Evolutionary conservation across 768 basidiomycete genomes (phyloP).

Genomic region (Leccinum obscurum): DNA sequence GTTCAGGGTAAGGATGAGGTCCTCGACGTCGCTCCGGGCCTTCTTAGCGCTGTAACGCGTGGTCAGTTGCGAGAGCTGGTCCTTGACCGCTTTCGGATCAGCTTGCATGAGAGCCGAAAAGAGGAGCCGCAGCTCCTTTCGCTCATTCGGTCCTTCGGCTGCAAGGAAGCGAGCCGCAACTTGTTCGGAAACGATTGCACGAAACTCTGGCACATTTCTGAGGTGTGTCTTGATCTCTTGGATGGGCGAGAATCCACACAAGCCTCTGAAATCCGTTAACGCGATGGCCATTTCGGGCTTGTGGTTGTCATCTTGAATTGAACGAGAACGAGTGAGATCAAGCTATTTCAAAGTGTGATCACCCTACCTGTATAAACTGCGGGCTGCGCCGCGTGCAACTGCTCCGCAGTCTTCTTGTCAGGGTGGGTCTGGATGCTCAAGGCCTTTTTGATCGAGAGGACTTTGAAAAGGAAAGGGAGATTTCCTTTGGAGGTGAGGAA

Average conservation of each 20-base stretch:
- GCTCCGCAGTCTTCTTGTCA: slow-evolving; percentile 78
- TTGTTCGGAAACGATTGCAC: slow-evolving; percentile 60
- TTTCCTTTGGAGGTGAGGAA: slow-evolving; percentile 63
- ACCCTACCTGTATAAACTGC: slow-evolving; percentile 87
- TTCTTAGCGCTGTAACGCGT: slow-evolving; percentile 55
- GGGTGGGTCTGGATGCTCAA: slow-evolving; percentile 93
- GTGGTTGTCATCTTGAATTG: slow-evolving; percentile 79
- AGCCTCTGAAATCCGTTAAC: slow-evolving; percentile 82
- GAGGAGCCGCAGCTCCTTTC: slow-evolving; percentile 63
- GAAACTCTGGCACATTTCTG: slow-evolving; percentile 70
- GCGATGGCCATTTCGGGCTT: slow-evolving; percentile 99
- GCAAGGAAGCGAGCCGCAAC: slow-evolving; percentile 54
- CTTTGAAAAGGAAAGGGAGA: slow-evolving; percentile 91
- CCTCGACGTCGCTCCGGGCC: slow-evolving; percentile 48
- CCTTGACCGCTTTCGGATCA: slow-evolving; percentile 48
- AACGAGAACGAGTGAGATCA: slow-evolving; percentile 16
- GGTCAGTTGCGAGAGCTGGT: slow-evolving; percentile 58
- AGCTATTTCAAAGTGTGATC: background rate
- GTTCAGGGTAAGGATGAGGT: slow-evolving; percentile 63
- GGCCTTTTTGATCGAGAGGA: slow-evolving; percentile 86
- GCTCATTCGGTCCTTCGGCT: slow-evolving; percentile 36
- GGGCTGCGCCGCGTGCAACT: slow-evolving; percentile 64
- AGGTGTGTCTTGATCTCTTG: slow-evolving; percentile 68
- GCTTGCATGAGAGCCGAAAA: slow-evolving; percentile 88
- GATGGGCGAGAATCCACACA: slow-evolving; percentile 93